These are phyloP conservation scores for Cyberlindnera misumaiensis DNA, from an alignment of 805 yeast species.

Conservation along the genomic window DNA sequence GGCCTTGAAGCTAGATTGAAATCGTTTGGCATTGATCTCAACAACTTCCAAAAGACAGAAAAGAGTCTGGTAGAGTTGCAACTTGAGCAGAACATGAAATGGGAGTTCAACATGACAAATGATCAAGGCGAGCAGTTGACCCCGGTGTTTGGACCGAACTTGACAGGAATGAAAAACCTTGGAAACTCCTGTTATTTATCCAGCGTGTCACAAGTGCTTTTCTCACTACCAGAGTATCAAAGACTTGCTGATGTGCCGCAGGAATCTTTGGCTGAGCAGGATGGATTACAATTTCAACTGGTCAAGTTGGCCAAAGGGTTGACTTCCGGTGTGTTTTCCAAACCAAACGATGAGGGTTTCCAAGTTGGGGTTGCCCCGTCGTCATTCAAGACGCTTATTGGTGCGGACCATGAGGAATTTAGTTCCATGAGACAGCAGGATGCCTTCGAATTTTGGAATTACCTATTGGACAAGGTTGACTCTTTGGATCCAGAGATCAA, in stretches of 20 bases:
- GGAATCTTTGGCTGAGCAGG: slow-evolving; percentile 33
- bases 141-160: slow-evolving; percentile 67
- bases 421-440: slow-evolving; percentile 89
- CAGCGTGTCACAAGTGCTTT: slow-evolving; percentile 70
- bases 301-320: slow-evolving; percentile 77
- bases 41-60: slow-evolving; percentile 60
- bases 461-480: slow-evolving; percentile 59
- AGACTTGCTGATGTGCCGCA: slow-evolving; percentile 23
- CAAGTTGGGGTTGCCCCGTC: slow-evolving; percentile 75
- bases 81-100: slow-evolving; percentile 84
- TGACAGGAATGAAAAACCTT: slow-evolving; percentile 81
- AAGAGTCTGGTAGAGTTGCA: slow-evolving; percentile 84
- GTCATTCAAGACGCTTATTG: slow-evolving; percentile 69
- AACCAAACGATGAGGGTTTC: slow-evolving; percentile 43
- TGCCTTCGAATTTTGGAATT: slow-evolving; percentile 81
- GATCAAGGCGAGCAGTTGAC: slow-evolving; percentile 56
- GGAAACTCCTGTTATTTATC: slow-evolving; percentile 93
- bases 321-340: slow-evolving; percentile 63
- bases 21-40: slow-evolving; percentile 62
- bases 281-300: slow-evolving; percentile 67
- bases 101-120: slow-evolving; percentile 84
- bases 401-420: slow-evolving; percentile 76
- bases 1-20: slow-evolving; percentile 39
- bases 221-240: slow-evolving; percentile 30
- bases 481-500: slow-evolving; percentile 30